Evolutionary conservation across 2,329 filamentous ascomycete genomes (phyloP), one percentile per base, ranked within the genome.

Genomic region (Ceratocystis colombiana): DNA sequence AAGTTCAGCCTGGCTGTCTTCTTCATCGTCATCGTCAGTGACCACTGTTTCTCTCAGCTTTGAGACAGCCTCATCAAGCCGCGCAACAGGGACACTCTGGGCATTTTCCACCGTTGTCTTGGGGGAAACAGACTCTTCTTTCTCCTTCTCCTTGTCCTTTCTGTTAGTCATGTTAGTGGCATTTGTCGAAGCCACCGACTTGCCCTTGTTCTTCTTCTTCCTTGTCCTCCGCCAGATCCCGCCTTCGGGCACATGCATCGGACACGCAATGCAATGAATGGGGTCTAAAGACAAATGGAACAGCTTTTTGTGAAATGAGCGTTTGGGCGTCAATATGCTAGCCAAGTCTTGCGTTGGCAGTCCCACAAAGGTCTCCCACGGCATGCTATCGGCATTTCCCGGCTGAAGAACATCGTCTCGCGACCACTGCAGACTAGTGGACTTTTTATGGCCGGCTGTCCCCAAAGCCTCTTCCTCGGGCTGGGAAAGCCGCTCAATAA

Each of bases 201-300:
- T 73, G 5, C 65, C 72, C 69, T 72, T 75, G 67, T 74, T 74
- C 64, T 74, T 72, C 53, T 61, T 65, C 64, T 65, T 65, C 22
- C 53, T 84, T 77, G 86, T 90, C 15, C 61, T 46, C 72, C 81
- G 80, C 90, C 90, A 94, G 50, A 81, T 81, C 1, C 89, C 89
- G 73, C 89, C 88, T 71, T 89, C 85, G 1, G 86, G 85, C 48
- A 90, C 88, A 74, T 92, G 90, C 50, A 95, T 84, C 3, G 91
- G 91, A 75, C 90, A 90, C 0, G 90, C 90, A 20, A 95, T 79
- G 72, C 90, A 94, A 67, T 87, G 85, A 50, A 93, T 78, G 59
- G 90, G 87, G 71, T 95, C 89, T 7, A 96, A 79, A 0, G 86
- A 88, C 67, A 96, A 80, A 73, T 96, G 89, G 72, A 96, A 96